Evolutionary conservation across 2,329 filamentous ascomycete genomes (phyloP).

Genomic region (Tolypocladium paradoxum): DNA sequence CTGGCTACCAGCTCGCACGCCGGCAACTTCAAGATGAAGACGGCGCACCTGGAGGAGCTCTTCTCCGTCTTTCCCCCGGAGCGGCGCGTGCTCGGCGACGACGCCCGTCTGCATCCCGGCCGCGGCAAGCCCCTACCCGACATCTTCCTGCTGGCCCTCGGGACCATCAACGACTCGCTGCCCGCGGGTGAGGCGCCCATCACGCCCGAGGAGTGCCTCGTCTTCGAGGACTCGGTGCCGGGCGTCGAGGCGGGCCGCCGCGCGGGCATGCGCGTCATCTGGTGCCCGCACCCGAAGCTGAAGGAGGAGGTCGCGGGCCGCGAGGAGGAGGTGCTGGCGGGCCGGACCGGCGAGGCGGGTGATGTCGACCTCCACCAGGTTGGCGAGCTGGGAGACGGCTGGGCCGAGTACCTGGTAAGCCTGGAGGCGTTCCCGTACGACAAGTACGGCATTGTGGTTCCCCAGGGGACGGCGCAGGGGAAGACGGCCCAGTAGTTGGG

Average conservation of each 20-base stretch:
- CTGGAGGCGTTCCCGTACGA: constrained; percentile 47
- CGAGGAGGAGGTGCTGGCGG: constrained; percentile 75
- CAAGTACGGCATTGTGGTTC: constrained; percentile 46
- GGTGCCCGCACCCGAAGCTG: constrained; percentile 77
- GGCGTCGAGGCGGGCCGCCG: constrained; percentile 84
- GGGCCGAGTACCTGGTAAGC: constrained; percentile 43
- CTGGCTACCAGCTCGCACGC: constrained; percentile 72
- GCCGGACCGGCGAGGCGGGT: constrained; percentile 59
- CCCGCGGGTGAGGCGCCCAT: constrained; percentile 53
- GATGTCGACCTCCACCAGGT: constrained; percentile 42
- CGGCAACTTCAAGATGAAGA: constrained; percentile 69
- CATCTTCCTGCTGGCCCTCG: constrained; percentile 80
- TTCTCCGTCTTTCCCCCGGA: constrained; percentile 56
- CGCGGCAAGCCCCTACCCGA: constrained; percentile 92
- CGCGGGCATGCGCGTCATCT: constrained; percentile 89
- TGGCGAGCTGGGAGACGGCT: constrained; percentile 48
- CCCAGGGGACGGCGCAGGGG: not conserved
- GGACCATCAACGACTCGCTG: constrained; percentile 71
- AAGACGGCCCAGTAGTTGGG: not conserved
- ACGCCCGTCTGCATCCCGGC: constrained; percentile 62
- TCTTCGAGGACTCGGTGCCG: constrained; percentile 91
- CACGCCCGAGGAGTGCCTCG: constrained; percentile 75
- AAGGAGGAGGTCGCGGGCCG: constrained; percentile 64
- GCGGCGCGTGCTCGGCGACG: constrained; percentile 78
- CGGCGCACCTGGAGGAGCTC: constrained; percentile 45